Base-by-base conservation (phyloP, 345 rosid genomes). In the Pistacia integerrima region DNA sequence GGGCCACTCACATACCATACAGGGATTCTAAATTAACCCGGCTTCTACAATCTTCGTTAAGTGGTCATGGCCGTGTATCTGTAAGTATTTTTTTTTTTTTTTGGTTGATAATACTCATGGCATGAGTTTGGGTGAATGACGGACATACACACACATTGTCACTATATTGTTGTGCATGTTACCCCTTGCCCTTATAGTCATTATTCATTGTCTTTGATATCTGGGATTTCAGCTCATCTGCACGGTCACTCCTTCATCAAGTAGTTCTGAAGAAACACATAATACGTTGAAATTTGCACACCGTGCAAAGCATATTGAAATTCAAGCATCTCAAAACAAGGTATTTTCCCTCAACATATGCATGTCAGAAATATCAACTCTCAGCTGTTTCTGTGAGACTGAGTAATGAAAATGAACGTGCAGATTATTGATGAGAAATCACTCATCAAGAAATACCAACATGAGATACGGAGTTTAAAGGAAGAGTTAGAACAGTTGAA, bases 361-460 rank as follows among this genome's bases (percentile, higher is more conserved):
- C 9, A 76, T 68, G 54, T 73, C 33, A 56, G 17, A 25, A 76
- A 36, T 56, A 57, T 57, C 63, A 25, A 54, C 48, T 11, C 48
- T 80, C 63, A 49, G 25, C 11, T 48, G 17, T 54, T 62, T 67
- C 67, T 77, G 65, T 74, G 67, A 56, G 46, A 41, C 8, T 7
- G 10, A 41, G 46, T 76, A 84, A 76, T 78, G 51, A 74, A 75
- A 41, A 28, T 33, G 67, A 74, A 69, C 71, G 44, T 83, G 85
- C 88, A 97, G 99, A 97, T 97, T 76, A 90, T 92, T 78, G 99
- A 97, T 75, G 98, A 97, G 87, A 97, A 97, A 82, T 97, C 99
- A 64, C 93, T 97, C 70, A 93, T 97, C 79, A 97, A 97, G 86
- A 97, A 94, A 85, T 92, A 97, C 76, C 99, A 94, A 88, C 87